Conservation (phyloP, 495 filamentous ascomycete species). For the Penicillium dipodomyicola region DNA sequence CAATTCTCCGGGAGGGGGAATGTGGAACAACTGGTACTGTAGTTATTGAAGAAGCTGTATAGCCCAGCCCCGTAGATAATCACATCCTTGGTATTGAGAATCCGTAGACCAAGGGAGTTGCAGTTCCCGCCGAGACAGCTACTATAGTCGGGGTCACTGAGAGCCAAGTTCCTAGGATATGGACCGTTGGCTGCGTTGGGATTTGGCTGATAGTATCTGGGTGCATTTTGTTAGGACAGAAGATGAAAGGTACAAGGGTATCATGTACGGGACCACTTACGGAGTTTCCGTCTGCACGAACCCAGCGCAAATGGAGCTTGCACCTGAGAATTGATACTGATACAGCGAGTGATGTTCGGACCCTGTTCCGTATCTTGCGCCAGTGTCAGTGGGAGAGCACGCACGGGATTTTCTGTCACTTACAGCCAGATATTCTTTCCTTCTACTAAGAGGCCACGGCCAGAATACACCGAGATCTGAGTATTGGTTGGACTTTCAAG, state of each 20-base stretch:
- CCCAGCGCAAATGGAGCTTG: constrained; percentile 67
- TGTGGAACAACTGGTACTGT: constrained; percentile 47
- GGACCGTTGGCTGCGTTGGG: constrained; percentile 58
- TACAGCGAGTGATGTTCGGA: constrained; percentile 77
- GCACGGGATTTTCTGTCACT: constrained; percentile 6
- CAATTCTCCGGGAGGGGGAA: constrained; percentile 50
- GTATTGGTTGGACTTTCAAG: constrained; percentile 56
- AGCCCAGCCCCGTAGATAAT: constrained; percentile 68
- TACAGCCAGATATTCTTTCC: constrained; percentile 58
- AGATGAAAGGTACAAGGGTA: not conserved
- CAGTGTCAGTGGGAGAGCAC: constrained; percentile 10
- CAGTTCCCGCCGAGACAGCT: constrained; percentile 53
- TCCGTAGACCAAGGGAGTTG: constrained; percentile 64
- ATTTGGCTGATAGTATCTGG: constrained; percentile 60
- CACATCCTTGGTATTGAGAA: constrained; percentile 57
- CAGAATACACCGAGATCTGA: constrained; percentile 66
- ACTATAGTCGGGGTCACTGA: constrained; percentile 60
- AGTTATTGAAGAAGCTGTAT: constrained; percentile 73
- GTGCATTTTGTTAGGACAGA: not conserved
- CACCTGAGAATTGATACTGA: constrained; percentile 74
- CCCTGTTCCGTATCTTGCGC: constrained; percentile 58
- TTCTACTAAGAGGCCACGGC: constrained; percentile 65
- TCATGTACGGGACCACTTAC: constrained; percentile 16
- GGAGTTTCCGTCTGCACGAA: constrained; percentile 85
- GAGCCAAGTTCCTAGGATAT: constrained; percentile 44